Base-by-base conservation (phyloP, 768 basidiomycete genomes). In the Termitomyces eurrhizus region DNA sequence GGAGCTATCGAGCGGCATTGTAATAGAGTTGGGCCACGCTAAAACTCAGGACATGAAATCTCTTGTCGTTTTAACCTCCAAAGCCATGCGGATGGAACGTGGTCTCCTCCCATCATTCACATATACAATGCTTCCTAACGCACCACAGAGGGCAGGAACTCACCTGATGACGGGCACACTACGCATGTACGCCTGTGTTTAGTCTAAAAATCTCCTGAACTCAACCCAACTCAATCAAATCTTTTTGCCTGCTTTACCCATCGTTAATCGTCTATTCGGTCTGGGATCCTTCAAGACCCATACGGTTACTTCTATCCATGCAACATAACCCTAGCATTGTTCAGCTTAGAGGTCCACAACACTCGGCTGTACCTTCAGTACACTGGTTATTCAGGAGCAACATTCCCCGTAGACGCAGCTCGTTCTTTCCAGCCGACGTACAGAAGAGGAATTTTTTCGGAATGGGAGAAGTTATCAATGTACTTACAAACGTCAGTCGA, bases 301-400 rank as follows among this genome's bases (percentile, higher is more conserved):
- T 32, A 33, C 41, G 54, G 12, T 26, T 13, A 41, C 48, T 36
- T 52, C 61, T 57, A 24, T 45, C 59, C 46, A 72, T 70, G 70
- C 65, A 67, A 63, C 60, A 63, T 45, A 61, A 35, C 42, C 58
- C 52, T 41, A 67, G 54, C 52, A 65, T 60, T 48, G 61, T 70
- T 36, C 71, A 67, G 50, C 63, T 73, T 59, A 71, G 73, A 65
- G 72, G 67, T 63, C 26, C 61, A 26, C 65, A 61, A 37, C 59
- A 68, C 7, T 49, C 60, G 60, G 57, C 67, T 68, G 54, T 69
- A 24, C 69, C 69, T 59, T 78, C 85, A 59, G 72, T 89, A 53
- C 88, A 90, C 62, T 90, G 89, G 89, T 77, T 90, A 58, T 90
- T 89, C 71, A 81, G 87, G 65, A 86, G 82, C 64, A 90, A 89